phyloP scores from a whole-genome alignment of 768 basidiomycete species.

The Stropharia rugosoannulata region DNA sequence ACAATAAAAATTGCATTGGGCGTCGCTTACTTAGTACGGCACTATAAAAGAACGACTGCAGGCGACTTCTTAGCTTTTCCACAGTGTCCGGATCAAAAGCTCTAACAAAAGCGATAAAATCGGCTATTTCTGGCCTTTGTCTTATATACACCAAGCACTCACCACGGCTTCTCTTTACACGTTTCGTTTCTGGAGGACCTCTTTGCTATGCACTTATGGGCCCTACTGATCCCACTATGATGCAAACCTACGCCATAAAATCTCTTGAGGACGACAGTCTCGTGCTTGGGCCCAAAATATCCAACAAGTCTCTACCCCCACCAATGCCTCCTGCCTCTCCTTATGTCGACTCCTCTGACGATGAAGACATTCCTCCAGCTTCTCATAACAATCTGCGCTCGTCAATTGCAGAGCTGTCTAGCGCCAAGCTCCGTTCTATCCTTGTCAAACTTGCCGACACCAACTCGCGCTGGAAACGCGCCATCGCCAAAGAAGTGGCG shows the following conservation, averaged over 20 bases:
- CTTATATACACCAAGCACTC: background rate
- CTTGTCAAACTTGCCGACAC: slow-evolving; percentile 24
- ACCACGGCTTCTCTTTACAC: background rate
- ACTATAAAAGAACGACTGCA: no score
- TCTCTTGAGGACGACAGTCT: background rate
- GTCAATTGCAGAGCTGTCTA: slow-evolving; percentile 36
- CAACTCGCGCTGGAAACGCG: slow-evolving; percentile 34
- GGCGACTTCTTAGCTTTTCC: no score
- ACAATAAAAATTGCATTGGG: background rate
- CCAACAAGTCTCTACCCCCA: slow-evolving; percentile 20
- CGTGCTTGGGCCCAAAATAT: slow-evolving; percentile 6
- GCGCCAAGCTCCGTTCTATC: slow-evolving; percentile 36
- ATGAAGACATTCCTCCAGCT: slow-evolving; percentile 12
- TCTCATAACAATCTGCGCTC: slow-evolving; percentile 23
- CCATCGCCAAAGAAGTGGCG: slow-evolving; percentile 37
- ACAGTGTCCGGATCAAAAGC: background rate
- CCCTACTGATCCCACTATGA: background rate
- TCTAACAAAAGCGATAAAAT: slow-evolving; percentile 7
- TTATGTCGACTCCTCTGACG: slow-evolving; percentile 22
- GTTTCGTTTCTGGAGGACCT: background rate
- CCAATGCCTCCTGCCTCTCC: slow-evolving; percentile 26
- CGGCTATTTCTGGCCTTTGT: slow-evolving; percentile 2
- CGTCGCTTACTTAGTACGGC: background rate
- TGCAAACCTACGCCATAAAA: background rate
- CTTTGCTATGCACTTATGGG: background rate